Percentiles rank a stretch among this genome's conserved stretches.
These are phyloP conservation scores for Clavispora asparagi DNA, from an alignment of 805 yeast species.

Conservation along the genomic window DNA sequence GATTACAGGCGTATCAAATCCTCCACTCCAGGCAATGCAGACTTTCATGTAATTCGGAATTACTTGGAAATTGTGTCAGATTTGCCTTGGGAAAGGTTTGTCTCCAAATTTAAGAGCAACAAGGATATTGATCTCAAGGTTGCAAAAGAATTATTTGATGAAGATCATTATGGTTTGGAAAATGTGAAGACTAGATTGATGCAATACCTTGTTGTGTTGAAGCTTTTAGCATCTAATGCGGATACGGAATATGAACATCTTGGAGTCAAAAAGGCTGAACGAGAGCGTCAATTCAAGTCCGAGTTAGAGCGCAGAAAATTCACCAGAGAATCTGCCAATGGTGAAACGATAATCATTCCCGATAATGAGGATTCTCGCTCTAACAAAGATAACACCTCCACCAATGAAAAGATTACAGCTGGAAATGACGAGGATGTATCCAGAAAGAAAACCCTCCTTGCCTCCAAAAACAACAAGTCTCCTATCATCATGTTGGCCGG, in stretches of 20 bases:
- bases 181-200: slow-evolving; percentile 69
- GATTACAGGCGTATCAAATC: slow-evolving; percentile 54
- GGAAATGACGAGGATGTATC: slow-evolving; percentile 12
- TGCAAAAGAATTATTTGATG: slow-evolving; percentile 56
- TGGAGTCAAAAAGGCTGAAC: slow-evolving; percentile 6
- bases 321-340: slow-evolving; percentile 14
- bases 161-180: slow-evolving; percentile 75
- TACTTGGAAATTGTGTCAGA: slow-evolving; percentile 64
- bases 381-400: slow-evolving; percentile 21
- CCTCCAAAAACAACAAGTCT: slow-evolving; percentile 41
- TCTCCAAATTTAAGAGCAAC: slow-evolving; percentile 27
- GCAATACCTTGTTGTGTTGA: slow-evolving; percentile 76
- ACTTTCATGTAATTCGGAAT: slow-evolving; percentile 58
- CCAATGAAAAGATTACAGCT: slow-evolving; percentile 20
- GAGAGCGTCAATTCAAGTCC: slow-evolving; percentile 2
- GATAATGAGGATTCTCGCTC: slow-evolving; percentile 29
- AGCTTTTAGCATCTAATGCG: slow-evolving; percentile 44
- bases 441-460: slow-evolving; percentile 11
- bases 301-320: slow-evolving; percentile 13
- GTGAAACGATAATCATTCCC: slow-evolving; percentile 28
- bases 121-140: slow-evolving; percentile 45
- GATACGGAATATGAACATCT: slow-evolving; percentile 17
- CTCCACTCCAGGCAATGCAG: slow-evolving; percentile 48
- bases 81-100: slow-evolving; percentile 51
- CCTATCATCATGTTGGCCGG: slow-evolving; percentile 83